Conservation (phyloP, 2,329 filamentous ascomycete species). For the Pleomassaria siparia region DNA sequence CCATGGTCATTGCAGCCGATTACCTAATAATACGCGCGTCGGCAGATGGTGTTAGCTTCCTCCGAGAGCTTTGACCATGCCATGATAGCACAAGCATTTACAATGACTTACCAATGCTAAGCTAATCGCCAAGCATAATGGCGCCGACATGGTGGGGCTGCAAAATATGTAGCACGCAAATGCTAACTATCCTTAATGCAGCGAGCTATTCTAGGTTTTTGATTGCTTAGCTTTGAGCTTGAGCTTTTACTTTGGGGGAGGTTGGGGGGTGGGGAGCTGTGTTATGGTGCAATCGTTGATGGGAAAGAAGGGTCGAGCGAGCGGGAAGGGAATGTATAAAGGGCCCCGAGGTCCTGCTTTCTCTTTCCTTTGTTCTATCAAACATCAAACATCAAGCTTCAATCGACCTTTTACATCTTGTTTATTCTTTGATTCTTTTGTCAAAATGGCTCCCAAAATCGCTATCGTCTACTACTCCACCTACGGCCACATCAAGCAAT, state of each 20-base stretch:
- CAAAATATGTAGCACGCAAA: neutral
- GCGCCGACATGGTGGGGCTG: slow-evolving; percentile 7
- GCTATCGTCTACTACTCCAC: slow-evolving; percentile 73
- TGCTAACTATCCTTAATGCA: neutral
- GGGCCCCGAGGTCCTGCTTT: neutral
- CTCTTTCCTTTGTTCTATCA: neutral
- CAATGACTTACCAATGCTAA: slow-evolving; percentile 18
- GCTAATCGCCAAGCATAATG: slow-evolving; percentile 13
- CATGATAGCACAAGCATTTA: neutral
- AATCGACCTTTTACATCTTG: slow-evolving; percentile 9
- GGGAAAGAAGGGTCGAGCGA: neutral
- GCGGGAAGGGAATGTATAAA: neutral
- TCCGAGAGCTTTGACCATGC: neutral
- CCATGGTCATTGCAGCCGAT: no score
- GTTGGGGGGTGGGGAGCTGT: no score
- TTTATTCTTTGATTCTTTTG: no score
- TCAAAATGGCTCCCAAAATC: slow-evolving; percentile 80
- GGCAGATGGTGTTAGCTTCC: neutral
- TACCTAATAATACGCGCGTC: no score
- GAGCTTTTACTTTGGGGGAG: no score
- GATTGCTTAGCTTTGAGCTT: no score
- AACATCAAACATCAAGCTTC: slow-evolving; percentile 7
- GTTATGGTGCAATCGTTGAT: no score
- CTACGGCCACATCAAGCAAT: slow-evolving; percentile 38
- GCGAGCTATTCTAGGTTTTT: no score